phyloP scores from a whole-genome alignment of 192 early-diverging fungal genomes.

The Rhizoclosmatium globosum region DNA sequence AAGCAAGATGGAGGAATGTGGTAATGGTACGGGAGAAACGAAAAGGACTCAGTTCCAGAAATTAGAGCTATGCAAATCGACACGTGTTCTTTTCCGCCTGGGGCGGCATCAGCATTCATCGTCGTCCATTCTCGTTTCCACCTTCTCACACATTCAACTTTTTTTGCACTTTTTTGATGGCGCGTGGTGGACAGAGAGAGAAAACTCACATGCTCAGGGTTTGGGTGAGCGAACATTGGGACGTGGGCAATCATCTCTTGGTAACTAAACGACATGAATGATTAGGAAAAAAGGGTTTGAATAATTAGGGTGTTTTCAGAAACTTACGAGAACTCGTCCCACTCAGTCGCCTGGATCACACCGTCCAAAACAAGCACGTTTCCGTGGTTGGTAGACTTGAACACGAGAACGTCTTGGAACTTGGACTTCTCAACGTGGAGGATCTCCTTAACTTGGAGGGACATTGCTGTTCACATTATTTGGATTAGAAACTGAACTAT shows the following conservation, averaged over 20 bases:
- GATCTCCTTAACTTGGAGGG: conserved; percentile 93
- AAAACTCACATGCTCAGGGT: conserved; percentile 85
- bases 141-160: not conserved
- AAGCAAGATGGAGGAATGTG: not conserved
- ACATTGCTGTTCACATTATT: conserved; percentile 76
- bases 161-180: too few relatives aligned
- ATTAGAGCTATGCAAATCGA: conserved; percentile 37
- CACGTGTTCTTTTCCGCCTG: conserved; percentile 54
- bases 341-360: conserved; percentile 97
- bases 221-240: conserved; percentile 91
- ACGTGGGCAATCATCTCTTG: conserved; percentile 99
- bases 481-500: not conserved
- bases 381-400: conserved; percentile 93
- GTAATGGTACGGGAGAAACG: not conserved
- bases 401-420: conserved; percentile 98
- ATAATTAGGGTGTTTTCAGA: not conserved
- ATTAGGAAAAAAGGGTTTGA: not conserved
- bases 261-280: conserved; percentile 80
- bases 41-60: conserved; percentile 15
- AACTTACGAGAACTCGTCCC: conserved; percentile 95
- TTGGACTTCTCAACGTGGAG: conserved; percentile 93
- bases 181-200: not conserved
- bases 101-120: conserved; percentile 72
- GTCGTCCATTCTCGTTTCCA: not conserved
- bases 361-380: conserved; percentile 98